Base-by-base conservation (phyloP, 1,284 basidiomycete genomes). In the Heterobasidion occidentale region DNA sequence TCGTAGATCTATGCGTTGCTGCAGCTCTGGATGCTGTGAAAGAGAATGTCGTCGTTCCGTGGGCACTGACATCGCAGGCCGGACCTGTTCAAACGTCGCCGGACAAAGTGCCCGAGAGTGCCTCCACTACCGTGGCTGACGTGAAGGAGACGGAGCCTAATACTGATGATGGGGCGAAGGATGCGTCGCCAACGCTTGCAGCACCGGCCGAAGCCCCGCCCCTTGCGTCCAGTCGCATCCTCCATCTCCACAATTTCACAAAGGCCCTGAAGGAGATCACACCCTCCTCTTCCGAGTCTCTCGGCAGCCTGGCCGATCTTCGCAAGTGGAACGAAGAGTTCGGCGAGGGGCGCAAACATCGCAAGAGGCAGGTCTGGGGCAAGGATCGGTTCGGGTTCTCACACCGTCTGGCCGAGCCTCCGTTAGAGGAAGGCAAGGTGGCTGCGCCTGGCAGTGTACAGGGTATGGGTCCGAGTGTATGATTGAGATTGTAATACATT, bases 251-350 rank as follows among this genome's bases (percentile, higher is more conserved):
- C 58, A 89, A 96, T 66, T 95, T 96, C 66, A 75, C 75, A 38
- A 86, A 87, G 63, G 93, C 93, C 0, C 76, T 94, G 52, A 84
- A 80, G 63, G 92, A 95, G 69, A 94, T 95, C 61, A 87, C 89
- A 1, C 90, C 92, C 9, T 92, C 89, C 0, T 87, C 86, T 1
- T 92, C 90, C 4, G 93, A 94, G 68, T 77, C 84, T 9, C 70
- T 90, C 8, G 91, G 92, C 46, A 89, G 81, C 51, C 78, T 95
- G 46, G 75, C 87, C 2, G 92, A 92, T 60, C 73, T 95, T 59
- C 81, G 91, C 51, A 92, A 88, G 71, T 96, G 92, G 92, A 93
- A 94, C 59, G 88, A 93, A 48, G 88, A 94, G 68, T 95, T 93
- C 68, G 93, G 92, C 35, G 92, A 94, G 65, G 89, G 88, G 6